Evolutionary conservation across 495 filamentous ascomycete species (phyloP).

Genomic region (Gamarada debralockiae): DNA sequence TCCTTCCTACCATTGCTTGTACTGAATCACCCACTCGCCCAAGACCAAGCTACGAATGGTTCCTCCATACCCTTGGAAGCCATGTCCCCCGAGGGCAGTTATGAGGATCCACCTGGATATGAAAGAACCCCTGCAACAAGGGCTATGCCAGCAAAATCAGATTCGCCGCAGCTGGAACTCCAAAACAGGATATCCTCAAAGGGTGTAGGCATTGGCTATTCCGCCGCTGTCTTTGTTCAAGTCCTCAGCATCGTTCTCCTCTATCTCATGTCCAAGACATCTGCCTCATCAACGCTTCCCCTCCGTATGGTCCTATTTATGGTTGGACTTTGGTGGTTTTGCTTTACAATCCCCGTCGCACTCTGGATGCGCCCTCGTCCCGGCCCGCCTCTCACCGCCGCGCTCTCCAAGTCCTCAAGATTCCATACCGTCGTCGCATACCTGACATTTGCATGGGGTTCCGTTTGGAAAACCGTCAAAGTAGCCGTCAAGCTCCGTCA

Average conservation of each 20-base stretch:
- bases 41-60: constrained; percentile 10
- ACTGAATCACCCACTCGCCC: constrained; percentile 57
- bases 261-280: constrained; percentile 60
- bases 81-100: constrained; percentile 13
- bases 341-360: constrained; percentile 85
- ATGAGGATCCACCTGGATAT: neutral
- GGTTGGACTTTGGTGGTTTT: constrained; percentile 89
- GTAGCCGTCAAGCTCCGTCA: constrained; percentile 81
- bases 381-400: constrained; percentile 68
- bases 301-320: constrained; percentile 80
- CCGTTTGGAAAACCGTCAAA: constrained; percentile 72
- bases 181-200: constrained; percentile 86
- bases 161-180: constrained; percentile 63
- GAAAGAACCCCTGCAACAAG: constrained; percentile 23
- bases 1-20: constrained; percentile 79
- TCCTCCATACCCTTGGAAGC: constrained; percentile 12
- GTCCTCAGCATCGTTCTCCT: constrained; percentile 71
- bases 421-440: constrained; percentile 43
- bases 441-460: constrained; percentile 76
- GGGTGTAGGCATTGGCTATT: constrained; percentile 88
- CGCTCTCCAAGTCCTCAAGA: constrained; percentile 10
- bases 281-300: constrained; percentile 53
- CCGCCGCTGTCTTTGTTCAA: constrained; percentile 76
- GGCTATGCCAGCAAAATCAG: constrained; percentile 20
- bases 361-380: constrained; percentile 87